Base-by-base conservation (phyloP, 1,139 yeast genomes). In the Scheffersomyces insectosa region DNA sequence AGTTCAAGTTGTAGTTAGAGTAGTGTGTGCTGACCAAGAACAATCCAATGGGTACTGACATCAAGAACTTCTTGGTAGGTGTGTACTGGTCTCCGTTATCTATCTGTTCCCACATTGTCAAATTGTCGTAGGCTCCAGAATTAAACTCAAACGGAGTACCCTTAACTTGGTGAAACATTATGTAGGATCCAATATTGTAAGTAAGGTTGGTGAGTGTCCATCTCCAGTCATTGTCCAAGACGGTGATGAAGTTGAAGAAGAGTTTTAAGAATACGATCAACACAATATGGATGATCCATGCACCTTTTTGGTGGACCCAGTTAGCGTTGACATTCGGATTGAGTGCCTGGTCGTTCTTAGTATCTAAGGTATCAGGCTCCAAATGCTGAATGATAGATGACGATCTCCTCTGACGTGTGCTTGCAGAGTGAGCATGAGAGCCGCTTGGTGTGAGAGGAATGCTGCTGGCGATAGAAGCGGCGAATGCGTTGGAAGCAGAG, bases 101-200 rank as follows among this genome's bases (percentile, higher is more conserved):
- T 51, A 93, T 85, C 67, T 93, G 99, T 66, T 93, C 99, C 99
- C 99, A 93, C 97, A 93, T 88, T 27, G 97, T 93, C 56, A 93
- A 77, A 60, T 89, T 85, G 63, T 93, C 99, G 65, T 87, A 93
- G 0, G 98, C 98, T 36, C 99, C 99, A 33, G 89, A 85, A 62
- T 91, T 93, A 70, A 91, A 90, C 55, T 93, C 99, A 64, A 93
- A 93, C 1, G 99, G 99, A 3, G 96, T 89, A 29, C 99, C 99
- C 59, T 91, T 93, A 40, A 93, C 89, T 63, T 88, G 87, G 65
- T 93, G 99, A 65, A 93, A 93, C 98, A 93, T 93, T 52, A 93
- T 82, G 62, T 90, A 91, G 3, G 95, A 85, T 3, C 98, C 98
- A 51, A 88, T 80, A 46, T 88, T 93, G 62, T 93, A 93, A 5